Evolutionary conservation across 2,329 filamentous ascomycete genomes (phyloP), one percentile per base, ranked within the genome.

Genomic region (Myriosclerotinia duriaeana): DNA sequence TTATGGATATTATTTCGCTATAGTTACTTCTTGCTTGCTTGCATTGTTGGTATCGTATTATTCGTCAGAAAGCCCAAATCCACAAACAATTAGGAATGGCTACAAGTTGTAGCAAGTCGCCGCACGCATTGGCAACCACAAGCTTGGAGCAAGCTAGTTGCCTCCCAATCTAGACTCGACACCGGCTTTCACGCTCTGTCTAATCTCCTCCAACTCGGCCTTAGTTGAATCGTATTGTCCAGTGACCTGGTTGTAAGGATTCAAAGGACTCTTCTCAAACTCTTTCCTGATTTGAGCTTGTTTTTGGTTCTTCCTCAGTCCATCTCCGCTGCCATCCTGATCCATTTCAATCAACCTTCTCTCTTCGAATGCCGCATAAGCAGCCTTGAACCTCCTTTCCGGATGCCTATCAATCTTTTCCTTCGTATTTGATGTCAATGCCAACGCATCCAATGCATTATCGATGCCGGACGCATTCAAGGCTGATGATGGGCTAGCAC

Each of bases 261-360:
- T 99, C 74, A 98, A 94, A 1, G 91, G 89, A 75, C 90, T 91
- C 83, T 92, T 96, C 79, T 96, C 90, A 78, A 98, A 99, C 80
- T 98, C 95, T 83, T 96, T 96, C 69, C 86, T 80, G 72, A 96
- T 91, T 75, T 89, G 84, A 70, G 94, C 90, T 74, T 93, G 88
- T 79, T 91, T 89, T 84, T 97, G 93, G 73, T 96, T 87, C 72
- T 91, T 82, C 66, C 93, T 83, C 76, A 98, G 78, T 0, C 92
- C 92, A 66, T 89, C 78, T 26, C 83, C 84, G 72, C 81, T 87
- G 64, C 89, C 90, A 78, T 97, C 93, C 65, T 86, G 81, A 76
- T 94, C 91, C 85, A 97, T 92, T 83, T 98, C 93, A 2, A 87
- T 84, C 72, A 97, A 80, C 66, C 94, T 83, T 36, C 90, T 82